Evolutionary conservation across 139 green algal species (phyloP), one percentile per base, ranked within the genome.

Genomic region (Astrephomene gubernaculifera): DNA sequence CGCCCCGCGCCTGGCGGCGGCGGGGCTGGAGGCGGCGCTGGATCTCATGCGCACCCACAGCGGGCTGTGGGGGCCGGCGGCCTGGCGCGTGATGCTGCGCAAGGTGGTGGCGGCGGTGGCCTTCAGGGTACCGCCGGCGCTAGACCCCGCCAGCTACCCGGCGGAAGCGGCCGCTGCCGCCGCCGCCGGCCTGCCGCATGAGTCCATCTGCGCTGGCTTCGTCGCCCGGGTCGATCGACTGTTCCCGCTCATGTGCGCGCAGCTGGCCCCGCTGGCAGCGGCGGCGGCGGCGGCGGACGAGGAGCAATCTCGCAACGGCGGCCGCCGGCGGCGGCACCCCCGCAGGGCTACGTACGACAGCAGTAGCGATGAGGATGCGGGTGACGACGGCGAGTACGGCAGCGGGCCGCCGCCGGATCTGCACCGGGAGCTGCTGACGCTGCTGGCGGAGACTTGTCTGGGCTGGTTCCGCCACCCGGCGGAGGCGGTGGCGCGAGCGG

Each of bases 41-140:
- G 90, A 86, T 6, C 44, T 90, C 2, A 72, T 91, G 71, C 27
- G 65, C 9, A 12, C 53, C 41, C 74, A 91, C 86, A 81, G 81
- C n/a, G 22, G 6, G 5, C n/a, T 54, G 10, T 95, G 90, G 90
- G 86, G 90, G 29, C 71, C 43, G 1, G 63, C 64, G 36, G 90
- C 86, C 25, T 95, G 92, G 92, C 76, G 81, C 0, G 82, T 92
- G 53, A 81, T 93, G 41, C 72, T 92, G 17, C 64, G 86, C 12
- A 70, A 67, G 0, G 75, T 91, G 21, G 65, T 93, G 43, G 39
- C 72, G 2, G 63, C 81, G 43, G 83, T 92, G 67, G 79, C 79
- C 21, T 67, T 85, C 43, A 38, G 72, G 2, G 64, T 89, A 63
- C 83, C 81, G 31, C 81, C 75, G 24, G 57, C 75, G 19, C 57